phyloP scores from a whole-genome alignment of 208 protist species.

The Trichomonas gallinae region DNA sequence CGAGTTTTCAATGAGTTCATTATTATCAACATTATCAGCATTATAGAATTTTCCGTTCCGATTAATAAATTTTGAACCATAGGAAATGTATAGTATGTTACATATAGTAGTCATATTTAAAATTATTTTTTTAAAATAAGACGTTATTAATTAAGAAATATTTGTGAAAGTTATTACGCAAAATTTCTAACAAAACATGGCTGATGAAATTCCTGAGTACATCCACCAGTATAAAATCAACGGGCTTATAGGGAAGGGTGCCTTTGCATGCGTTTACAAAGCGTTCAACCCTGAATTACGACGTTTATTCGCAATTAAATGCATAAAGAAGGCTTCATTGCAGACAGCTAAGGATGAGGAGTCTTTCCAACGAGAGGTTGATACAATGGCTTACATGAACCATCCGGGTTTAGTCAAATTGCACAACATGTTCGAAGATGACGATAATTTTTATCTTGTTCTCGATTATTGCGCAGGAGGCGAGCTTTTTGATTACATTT shows the following conservation, averaged over 20 bases:
- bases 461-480: neutral
- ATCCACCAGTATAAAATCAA: neutral
- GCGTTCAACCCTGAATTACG: neutral
- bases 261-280: neutral
- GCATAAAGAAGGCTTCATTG: neutral
- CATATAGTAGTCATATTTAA: no score
- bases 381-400: neutral
- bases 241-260: neutral
- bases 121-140: no score
- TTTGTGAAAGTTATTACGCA: neutral
- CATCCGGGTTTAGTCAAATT: neutral
- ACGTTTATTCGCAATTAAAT: neutral
- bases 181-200: neutral
- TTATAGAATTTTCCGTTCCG: no score
- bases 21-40: no score
- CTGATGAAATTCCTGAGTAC: neutral
- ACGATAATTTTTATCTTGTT: neutral
- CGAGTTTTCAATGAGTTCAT: no score
- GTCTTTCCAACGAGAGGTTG: neutral
- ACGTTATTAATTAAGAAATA: no score
- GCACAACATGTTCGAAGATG: neutral
- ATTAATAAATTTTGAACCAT: no score
- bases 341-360: neutral
- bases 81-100: no score
- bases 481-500: neutral